These are phyloP conservation scores for Podila minutissima DNA, from an alignment of 192 early-diverging fungal genomes.

Conservation along the genomic window DNA sequence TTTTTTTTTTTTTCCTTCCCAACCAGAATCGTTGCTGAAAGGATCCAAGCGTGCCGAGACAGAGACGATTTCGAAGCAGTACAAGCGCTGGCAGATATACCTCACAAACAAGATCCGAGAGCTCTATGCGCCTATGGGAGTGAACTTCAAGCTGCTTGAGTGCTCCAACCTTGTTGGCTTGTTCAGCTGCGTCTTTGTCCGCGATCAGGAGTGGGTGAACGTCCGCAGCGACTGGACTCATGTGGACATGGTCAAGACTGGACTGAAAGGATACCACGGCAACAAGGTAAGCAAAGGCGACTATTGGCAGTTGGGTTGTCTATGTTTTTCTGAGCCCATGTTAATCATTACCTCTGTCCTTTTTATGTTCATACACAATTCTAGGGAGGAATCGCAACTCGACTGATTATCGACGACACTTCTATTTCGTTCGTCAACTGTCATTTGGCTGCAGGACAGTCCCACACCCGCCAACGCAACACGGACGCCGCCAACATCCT, in stretches of 20 bases:
- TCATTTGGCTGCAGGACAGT: slow-evolving; percentile 89
- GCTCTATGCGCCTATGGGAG: slow-evolving; percentile 55
- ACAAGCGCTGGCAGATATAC: slow-evolving; percentile 86
- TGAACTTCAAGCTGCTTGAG: slow-evolving; percentile 68
- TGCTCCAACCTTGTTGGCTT: slow-evolving; percentile 90
- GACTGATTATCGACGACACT: slow-evolving; percentile 80
- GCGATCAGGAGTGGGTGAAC: slow-evolving; percentile 58
- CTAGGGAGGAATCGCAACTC: slow-evolving; percentile 80
- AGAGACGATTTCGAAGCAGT: slow-evolving; percentile 72
- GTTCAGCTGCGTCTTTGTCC: slow-evolving; percentile 88
- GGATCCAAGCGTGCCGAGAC: slow-evolving; percentile 67
- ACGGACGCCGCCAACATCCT: slow-evolving; percentile 77
- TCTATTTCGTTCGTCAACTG: slow-evolving; percentile 89
- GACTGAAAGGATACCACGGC: slow-evolving; percentile 86
- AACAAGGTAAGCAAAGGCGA: slow-evolving; percentile 77
- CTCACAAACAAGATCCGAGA: slow-evolving; percentile 69
- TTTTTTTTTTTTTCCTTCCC: slow-evolving; percentile 35
- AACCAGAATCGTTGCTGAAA: slow-evolving; percentile 62
- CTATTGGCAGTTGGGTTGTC: background rate
- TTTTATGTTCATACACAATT: slow-evolving; percentile 7
- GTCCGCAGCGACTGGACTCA: slow-evolving; percentile 65
- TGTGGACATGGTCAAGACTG: slow-evolving; percentile 87
- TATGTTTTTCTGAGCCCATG: background rate
- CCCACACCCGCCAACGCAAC: slow-evolving; percentile 75
- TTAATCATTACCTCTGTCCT: background rate